Conservation (phyloP, 2,329 filamentous ascomycete genomes). For the Aspergillus eucalypticola region DNA sequence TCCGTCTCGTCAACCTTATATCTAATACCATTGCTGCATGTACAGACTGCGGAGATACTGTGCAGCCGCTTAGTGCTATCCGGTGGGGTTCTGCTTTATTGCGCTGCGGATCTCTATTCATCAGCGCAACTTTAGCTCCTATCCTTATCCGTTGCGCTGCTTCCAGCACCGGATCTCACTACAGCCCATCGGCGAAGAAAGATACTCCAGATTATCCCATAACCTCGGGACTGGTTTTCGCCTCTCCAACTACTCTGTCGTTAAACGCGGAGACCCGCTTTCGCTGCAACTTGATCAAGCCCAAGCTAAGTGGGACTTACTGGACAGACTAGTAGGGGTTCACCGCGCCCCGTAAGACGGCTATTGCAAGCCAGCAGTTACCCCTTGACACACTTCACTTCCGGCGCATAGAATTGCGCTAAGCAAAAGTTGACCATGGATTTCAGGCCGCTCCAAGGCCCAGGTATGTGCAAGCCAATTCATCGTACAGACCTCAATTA, state of each 20-base stretch:
- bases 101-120: not conserved
- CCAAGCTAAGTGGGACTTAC: not conserved
- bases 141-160: not conserved
- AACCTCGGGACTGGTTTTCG: not conserved
- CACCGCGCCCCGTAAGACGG: not conserved
- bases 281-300: not conserved
- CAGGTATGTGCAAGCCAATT: slow-evolving; percentile 24
- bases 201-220: not conserved
- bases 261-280: not conserved
- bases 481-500: not conserved
- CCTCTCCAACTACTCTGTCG: not conserved
- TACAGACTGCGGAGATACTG: slow-evolving; percentile 10
- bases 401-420: not conserved
- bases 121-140: not conserved
- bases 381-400: not conserved
- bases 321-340: not conserved
- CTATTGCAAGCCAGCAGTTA: not conserved
- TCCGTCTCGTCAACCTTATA: too few species aligned
- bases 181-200: not conserved
- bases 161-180: not conserved
- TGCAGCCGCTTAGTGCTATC: slow-evolving; percentile 17
- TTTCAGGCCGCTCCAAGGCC: slow-evolving; percentile 25
- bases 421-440: slow-evolving; percentile 24
- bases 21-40: not conserved
- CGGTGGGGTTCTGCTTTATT: slow-evolving; percentile 20